phyloP scores from a whole-genome alignment of 2,329 filamentous ascomycete species.

The Fusarium domesticum region DNA sequence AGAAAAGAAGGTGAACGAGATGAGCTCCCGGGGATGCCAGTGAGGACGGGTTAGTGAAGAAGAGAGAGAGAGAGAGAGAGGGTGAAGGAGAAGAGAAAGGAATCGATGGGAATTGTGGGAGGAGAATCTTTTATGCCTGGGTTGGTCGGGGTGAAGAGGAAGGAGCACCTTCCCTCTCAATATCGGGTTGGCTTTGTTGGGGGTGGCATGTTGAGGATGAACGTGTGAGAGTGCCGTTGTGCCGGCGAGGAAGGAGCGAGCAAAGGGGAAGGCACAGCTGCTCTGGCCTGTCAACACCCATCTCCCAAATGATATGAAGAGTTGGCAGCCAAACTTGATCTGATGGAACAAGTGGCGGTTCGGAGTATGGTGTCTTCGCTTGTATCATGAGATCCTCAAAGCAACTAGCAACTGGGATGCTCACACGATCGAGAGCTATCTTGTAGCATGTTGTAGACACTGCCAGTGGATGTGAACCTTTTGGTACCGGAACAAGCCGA shows the following conservation, averaged over 20 bases:
- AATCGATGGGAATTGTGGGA: constrained; percentile 2
- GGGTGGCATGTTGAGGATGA: constrained; percentile 14
- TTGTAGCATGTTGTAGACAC: too few species aligned
- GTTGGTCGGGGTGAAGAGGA: constrained; percentile 6
- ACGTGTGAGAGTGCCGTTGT: not conserved
- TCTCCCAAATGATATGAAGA: too few species aligned
- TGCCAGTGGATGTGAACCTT: too few species aligned
- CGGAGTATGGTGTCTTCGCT: too few species aligned
- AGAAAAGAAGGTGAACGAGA: constrained; percentile 10
- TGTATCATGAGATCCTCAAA: too few species aligned
- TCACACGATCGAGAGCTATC: too few species aligned
- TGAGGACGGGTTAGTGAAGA: constrained; percentile 14
- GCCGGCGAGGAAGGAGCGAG: constrained; percentile 11
- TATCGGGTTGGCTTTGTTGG: constrained; percentile 10
- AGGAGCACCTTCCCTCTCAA: constrained; percentile 21
- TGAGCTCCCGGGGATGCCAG: constrained; percentile 12
- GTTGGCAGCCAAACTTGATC: too few species aligned
- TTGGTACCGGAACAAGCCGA: not conserved
- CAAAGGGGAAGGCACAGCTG: constrained; percentile 11
- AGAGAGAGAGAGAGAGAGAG: constrained; percentile 6
- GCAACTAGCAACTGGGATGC: too few species aligned
- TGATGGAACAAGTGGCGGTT: too few species aligned
- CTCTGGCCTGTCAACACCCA: not conserved
- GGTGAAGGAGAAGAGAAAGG: constrained; percentile 11
- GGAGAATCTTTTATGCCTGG: constrained; percentile 8